A percentile compares a stretch with the other conserved stretches of the same genome.
Conservation (phyloP, 805 yeast species). For the Zygoascus flipseniorum region DNA sequence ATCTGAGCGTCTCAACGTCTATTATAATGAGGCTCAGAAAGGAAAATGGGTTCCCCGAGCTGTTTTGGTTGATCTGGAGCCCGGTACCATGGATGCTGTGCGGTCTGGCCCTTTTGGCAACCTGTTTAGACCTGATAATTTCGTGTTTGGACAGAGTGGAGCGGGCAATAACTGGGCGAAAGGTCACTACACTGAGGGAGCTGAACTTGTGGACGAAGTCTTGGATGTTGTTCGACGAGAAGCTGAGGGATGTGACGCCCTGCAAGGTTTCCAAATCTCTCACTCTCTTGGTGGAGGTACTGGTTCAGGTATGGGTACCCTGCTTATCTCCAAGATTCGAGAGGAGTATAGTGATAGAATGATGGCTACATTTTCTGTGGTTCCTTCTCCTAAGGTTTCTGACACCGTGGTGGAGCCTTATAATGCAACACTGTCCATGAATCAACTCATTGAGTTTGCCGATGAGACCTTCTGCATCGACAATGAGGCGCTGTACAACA, state of each 20-base stretch:
- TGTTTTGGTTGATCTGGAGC: constrained; percentile 86
- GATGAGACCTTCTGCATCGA: constrained; percentile 94
- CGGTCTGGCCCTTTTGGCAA: constrained; percentile 74
- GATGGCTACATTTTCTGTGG: constrained; percentile 92
- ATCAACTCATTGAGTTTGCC: constrained; percentile 82
- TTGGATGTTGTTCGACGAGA: constrained; percentile 87
- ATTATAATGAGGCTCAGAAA: constrained; percentile 76
- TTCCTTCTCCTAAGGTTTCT: constrained; percentile 84
- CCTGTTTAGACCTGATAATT: constrained; percentile 87
- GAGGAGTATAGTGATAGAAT: constrained; percentile 93
- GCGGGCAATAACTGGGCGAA: constrained; percentile 98
- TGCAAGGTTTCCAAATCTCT: constrained; percentile 90
- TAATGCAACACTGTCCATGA: constrained; percentile 84
- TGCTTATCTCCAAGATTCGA: constrained; percentile 73
- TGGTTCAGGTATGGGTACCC: constrained; percentile 94
- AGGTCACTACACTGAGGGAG: constrained; percentile 95
- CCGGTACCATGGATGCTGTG: constrained; percentile 85
- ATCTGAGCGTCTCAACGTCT: constrained; percentile 59
- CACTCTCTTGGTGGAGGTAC: constrained; percentile 88
- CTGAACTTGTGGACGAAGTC: constrained; percentile 84
- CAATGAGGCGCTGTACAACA: constrained; percentile 86
- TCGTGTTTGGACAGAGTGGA: constrained; percentile 80
- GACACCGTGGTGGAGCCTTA: constrained; percentile 95
- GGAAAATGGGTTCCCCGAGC: constrained; percentile 93
- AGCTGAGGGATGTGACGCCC: constrained; percentile 85